These are phyloP conservation scores for Cetradonia linearis DNA, from an alignment of 495 filamentous ascomycete species.

Conservation along the genomic window DNA sequence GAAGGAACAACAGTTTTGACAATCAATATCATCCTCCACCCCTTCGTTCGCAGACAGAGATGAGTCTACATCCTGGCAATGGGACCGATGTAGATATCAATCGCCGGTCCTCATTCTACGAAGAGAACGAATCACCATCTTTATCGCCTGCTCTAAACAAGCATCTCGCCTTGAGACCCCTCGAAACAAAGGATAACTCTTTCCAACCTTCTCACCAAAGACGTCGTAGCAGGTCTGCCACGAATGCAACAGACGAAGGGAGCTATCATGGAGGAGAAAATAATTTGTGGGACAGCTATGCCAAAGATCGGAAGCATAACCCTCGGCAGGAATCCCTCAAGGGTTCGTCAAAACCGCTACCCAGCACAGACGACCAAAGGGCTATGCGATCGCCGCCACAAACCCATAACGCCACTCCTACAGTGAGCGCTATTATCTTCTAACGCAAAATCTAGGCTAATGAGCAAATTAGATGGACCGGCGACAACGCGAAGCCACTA, in stretches of 20 bases:
- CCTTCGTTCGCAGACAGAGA: conserved; percentile 18
- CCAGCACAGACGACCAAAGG: conserved; percentile 9
- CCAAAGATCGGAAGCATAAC: conserved; percentile 19
- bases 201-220: conserved; percentile 9
- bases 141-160: conserved; percentile 20
- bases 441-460: conserved; percentile 8
- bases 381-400: conserved; percentile 15
- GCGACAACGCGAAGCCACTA: conserved; percentile 11
- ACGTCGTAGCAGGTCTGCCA: conserved; percentile 21
- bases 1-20: conserved; percentile 13
- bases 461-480: conserved; percentile 1
- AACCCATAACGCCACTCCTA: background rate
- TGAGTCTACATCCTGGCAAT: conserved; percentile 11
- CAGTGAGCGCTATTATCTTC: background rate
- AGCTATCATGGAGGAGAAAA: conserved; percentile 14
- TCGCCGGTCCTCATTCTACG: conserved; percentile 19
- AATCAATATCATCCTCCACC: conserved; percentile 16
- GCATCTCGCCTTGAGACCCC: conserved; percentile 19
- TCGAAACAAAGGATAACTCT: conserved; percentile 12
- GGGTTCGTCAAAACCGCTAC: conserved; percentile 17
- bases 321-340: conserved; percentile 17
- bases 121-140: conserved; percentile 20
- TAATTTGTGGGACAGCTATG: conserved; percentile 14
- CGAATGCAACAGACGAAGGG: conserved; percentile 12
- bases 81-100: conserved; percentile 5